Percentiles rank a stretch among this genome's conserved stretches.
These are phyloP conservation scores for Suillus alpinus DNA, from an alignment of 768 basidiomycete genomes.

Conservation along the genomic window DNA sequence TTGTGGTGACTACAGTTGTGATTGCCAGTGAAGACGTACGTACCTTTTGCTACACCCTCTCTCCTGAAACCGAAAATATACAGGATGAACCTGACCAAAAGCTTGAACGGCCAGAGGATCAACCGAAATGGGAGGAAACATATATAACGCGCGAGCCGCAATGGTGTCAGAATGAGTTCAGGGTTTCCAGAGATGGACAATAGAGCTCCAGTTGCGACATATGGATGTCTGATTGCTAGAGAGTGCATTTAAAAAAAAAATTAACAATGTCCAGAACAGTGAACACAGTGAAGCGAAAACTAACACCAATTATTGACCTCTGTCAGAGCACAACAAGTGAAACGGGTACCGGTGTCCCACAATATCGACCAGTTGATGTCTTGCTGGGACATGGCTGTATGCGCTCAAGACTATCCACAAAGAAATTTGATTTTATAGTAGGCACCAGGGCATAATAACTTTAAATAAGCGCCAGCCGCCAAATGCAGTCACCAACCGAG, in stretches of 20 bases:
- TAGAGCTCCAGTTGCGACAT: background rate
- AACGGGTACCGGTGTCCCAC: background rate
- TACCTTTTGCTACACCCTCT: conserved; percentile 1
- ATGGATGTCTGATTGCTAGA: conserved; percentile 4
- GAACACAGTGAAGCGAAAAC: background rate
- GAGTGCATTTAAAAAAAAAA: no score
- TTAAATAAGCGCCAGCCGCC: background rate
- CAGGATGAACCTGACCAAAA: background rate
- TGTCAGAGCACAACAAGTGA: background rate
- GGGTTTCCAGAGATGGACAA: background rate
- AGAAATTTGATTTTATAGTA: background rate
- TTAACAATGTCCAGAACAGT: no score
- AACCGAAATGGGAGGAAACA: background rate
- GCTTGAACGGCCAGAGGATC: background rate
- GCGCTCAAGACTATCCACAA: background rate
- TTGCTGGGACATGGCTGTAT: background rate
- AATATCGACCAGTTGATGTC: background rate
- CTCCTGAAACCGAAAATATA: conserved; percentile 1
- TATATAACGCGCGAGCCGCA: background rate
- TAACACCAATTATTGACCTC: conserved; percentile 1
- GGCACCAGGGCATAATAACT: background rate
- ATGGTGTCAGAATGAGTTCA: conserved; percentile 1
- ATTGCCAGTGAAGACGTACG: background rate
- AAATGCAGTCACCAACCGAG: background rate
- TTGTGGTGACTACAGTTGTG: background rate